Evolutionary conservation across 345 rosid species (phyloP).

Genomic region (Ricinus communis): DNA sequence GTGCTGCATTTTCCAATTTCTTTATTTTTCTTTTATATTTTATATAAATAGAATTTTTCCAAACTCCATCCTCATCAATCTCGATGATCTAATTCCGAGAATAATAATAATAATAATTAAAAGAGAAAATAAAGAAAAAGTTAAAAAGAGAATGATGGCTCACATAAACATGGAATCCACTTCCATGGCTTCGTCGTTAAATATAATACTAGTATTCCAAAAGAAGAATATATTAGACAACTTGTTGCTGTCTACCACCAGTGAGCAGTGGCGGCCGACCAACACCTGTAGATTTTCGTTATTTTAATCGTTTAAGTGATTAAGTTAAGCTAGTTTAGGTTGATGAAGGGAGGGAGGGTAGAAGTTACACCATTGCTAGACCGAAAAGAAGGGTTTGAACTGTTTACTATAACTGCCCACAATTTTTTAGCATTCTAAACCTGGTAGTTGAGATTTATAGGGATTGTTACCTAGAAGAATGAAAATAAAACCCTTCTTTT

Average conservation of each 20-base stretch:
- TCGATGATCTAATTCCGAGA: background rate
- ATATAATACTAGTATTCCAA: no score
- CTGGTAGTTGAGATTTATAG: background rate
- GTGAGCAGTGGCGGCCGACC: no score
- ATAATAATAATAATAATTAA: background rate
- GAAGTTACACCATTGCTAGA: no score
- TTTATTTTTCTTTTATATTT: background rate
- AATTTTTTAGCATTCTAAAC: background rate
- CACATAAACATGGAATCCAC: background rate
- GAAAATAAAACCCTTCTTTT: no score
- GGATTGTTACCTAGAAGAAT: background rate
- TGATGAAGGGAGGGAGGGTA: no score
- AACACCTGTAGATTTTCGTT: no score
- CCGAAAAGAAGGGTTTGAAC: background rate
- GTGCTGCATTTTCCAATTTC: slow-evolving; percentile 6
- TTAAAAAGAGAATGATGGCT: background rate
- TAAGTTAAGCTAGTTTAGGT: no score
- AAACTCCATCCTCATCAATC: background rate
- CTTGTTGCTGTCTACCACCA: no score
- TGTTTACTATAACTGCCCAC: slow-evolving; percentile 1
- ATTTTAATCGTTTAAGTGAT: no score
- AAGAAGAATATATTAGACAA: no score
- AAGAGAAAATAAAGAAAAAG: background rate
- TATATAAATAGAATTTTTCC: background rate
- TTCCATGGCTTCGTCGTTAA: background rate